A percentile compares a stretch with the other conserved stretches of the same genome.
Evolutionary conservation across 2,329 filamentous ascomycete species (phyloP).

Genomic region (Ophiostoma tasmaniense): DNA sequence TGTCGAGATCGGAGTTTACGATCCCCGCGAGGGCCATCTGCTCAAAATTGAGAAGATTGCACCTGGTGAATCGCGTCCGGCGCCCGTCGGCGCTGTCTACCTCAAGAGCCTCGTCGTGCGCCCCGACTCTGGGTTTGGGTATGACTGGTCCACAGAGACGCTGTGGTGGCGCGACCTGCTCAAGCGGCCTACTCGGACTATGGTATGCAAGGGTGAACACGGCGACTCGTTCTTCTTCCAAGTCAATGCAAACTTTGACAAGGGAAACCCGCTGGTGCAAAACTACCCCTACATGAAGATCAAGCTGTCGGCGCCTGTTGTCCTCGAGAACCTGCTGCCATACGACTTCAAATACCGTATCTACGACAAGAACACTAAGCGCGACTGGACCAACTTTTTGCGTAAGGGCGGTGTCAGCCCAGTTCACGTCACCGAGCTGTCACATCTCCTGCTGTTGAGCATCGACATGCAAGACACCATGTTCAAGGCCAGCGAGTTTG

Average conservation of each 20-base stretch:
- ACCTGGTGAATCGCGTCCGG: conserved; percentile 80
- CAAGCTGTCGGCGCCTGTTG: conserved; percentile 82
- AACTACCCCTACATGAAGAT: conserved; percentile 93
- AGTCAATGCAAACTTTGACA: conserved; percentile 77
- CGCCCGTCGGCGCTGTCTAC: conserved; percentile 85
- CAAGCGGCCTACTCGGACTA: conserved; percentile 72
- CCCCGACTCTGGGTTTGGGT: conserved; percentile 93
- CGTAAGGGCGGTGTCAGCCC: conserved; percentile 94
- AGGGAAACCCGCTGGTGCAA: conserved; percentile 69
- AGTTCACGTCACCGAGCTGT: conserved; percentile 92
- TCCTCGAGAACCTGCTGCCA: conserved; percentile 86
- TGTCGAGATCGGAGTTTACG: conserved; percentile 85
- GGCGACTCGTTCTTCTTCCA: conserved; percentile 96
- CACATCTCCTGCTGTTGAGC: conserved; percentile 83
- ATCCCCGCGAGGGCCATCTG: conserved; percentile 75
- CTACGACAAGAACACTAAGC: conserved; percentile 97
- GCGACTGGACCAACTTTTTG: conserved; percentile 97
- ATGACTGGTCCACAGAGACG: conserved; percentile 83
- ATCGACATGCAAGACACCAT: conserved; percentile 94
- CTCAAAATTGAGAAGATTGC: conserved; percentile 97
- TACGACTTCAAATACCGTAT: conserved; percentile 99
- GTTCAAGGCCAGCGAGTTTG: conserved; percentile 92
- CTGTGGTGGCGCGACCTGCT: conserved; percentile 91
- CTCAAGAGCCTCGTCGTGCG: conserved; percentile 81
- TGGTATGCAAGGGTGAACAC: conserved; percentile 80